Conservation (phyloP, 495 filamentous ascomycete species). For the Penicillium alfredii region DNA sequence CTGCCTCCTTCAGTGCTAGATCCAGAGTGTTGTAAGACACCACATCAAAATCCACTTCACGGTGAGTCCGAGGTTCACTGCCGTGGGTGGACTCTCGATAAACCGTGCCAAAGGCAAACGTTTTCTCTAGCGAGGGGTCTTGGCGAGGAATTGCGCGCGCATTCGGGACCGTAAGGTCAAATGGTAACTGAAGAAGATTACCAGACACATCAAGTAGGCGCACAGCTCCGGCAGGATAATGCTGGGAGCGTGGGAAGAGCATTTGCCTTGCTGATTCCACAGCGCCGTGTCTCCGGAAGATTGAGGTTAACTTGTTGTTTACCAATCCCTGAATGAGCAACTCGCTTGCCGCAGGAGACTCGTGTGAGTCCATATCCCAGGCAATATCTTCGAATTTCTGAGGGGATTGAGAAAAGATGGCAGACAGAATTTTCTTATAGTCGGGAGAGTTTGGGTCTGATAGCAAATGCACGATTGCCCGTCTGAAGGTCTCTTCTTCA, state of each 20-base stretch:
- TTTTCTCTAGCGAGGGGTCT: constrained; percentile 60
- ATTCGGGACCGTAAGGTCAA: constrained; percentile 84
- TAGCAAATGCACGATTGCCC: constrained; percentile 67
- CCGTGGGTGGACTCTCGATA: constrained; percentile 76
- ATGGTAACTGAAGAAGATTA: constrained; percentile 82
- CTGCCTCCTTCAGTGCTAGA: constrained; percentile 86
- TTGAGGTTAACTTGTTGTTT: constrained; percentile 65
- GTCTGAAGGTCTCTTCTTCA: constrained; percentile 82
- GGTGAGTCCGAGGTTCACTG: constrained; percentile 71
- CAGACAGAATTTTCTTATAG: constrained; percentile 79
- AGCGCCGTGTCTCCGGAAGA: constrained; percentile 90
- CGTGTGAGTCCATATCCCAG: constrained; percentile 68
- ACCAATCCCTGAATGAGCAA: constrained; percentile 68
- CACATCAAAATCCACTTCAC: constrained; percentile 95
- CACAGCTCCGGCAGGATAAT: constrained; percentile 68
- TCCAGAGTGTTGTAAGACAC: constrained; percentile 72
- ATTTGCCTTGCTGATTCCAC: constrained; percentile 69
- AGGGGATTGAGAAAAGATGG: constrained; percentile 68
- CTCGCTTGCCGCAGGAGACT: constrained; percentile 51
- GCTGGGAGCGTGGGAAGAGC: constrained; percentile 73
- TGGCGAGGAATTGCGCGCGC: constrained; percentile 78
- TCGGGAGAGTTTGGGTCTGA: constrained; percentile 80
- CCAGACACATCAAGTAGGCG: constrained; percentile 77
- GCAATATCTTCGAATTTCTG: constrained; percentile 77
- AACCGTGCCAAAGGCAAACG: constrained; percentile 84